phyloP scores from a whole-genome alignment of 1,139 yeast genomes.

The Insectozyma bohioensis region DNA sequence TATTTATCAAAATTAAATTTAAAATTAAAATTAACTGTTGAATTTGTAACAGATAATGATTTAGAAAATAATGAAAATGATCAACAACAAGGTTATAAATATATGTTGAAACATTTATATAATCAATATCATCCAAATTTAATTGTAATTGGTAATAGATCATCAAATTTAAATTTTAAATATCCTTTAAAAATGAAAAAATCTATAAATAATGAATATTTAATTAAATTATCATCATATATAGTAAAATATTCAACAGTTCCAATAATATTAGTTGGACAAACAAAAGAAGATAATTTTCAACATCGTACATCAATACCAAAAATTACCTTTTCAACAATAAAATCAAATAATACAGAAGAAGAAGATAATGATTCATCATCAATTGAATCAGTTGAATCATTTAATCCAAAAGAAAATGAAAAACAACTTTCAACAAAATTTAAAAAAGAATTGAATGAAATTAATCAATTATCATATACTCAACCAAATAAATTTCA shows the following conservation, averaged over 20 bases:
- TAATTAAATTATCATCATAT: conserved; percentile 41
- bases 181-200: conserved; percentile 36
- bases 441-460: conserved; percentile 3
- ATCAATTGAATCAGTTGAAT: conserved; percentile 17
- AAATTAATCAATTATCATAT: conserved; percentile 2
- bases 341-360: conserved; percentile 2
- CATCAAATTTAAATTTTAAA: conserved; percentile 43
- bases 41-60: conserved; percentile 40
- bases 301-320: conserved; percentile 2
- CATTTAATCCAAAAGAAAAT: conserved; percentile 11
- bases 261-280: conserved; percentile 42
- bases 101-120: conserved; percentile 36
- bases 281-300: conserved; percentile 1
- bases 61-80: conserved; percentile 7
- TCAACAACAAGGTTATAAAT: conserved; percentile 29
- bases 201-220: conserved; percentile 21
- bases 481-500: conserved; percentile 17
- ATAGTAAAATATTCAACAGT: conserved; percentile 40
- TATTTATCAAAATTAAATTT: conserved; percentile 20
- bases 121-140: conserved; percentile 44
- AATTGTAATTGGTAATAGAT: conserved; percentile 39
- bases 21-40: conserved; percentile 52
- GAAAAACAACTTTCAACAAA: conserved; percentile 8
- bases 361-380: too few relatives aligned
- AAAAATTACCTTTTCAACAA: conserved; percentile 10